Base-by-base conservation (phyloP, 768 basidiomycete species). In the Naganishia vaughanmartiniae region DNA sequence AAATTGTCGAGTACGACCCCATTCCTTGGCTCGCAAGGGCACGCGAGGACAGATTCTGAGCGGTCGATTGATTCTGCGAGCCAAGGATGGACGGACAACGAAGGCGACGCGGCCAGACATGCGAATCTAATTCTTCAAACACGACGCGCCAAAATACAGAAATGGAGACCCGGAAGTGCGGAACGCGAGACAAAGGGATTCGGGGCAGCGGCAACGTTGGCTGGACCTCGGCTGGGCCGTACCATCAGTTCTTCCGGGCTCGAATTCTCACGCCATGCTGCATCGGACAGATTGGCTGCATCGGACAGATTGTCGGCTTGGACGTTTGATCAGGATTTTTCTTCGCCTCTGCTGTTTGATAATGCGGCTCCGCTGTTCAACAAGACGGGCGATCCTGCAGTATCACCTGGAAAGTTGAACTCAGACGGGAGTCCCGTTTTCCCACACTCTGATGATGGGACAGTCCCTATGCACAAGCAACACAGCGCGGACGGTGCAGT, bases 41-140 rank as follows among this genome's bases (percentile, higher is more conserved):
- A 30, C 19, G 26, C 28, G 15, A n/a, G 39, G 24, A 45, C 24
- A 21, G 39, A 42, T 7, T 45, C 39, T 21, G 60, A 63, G 28
- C 60, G 60, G 14, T 63, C 28, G 15, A 10, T 45, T 10, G 39
- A 45, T 42, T 45, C 60, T 12, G 17, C 31, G 5, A 45, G 36
- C 14, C 60, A 42, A 26, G 60, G 39, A n/a, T 42, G 39, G 46
- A 24, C 56, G 28, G 68, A 69, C 48, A 34, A 19, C 68, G 75
- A 76, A 26, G 71, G 71, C 33, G 79, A 80, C 65, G 79, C 79
- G 15, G 76, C 78, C 0, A 73, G 75, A 69, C 79, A 80, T 53
- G 81, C 80, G 3, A 78, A 76, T 69, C 81, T 82, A 76, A 83
- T 83, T 73, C 74, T 83, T 75, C 80, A 82, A 65, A 81, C 78